Evolutionary conservation across 495 filamentous ascomycete genomes (phyloP), one percentile per base, ranked within the genome.

Genomic region (Penicillium psychrofluorescens): DNA sequence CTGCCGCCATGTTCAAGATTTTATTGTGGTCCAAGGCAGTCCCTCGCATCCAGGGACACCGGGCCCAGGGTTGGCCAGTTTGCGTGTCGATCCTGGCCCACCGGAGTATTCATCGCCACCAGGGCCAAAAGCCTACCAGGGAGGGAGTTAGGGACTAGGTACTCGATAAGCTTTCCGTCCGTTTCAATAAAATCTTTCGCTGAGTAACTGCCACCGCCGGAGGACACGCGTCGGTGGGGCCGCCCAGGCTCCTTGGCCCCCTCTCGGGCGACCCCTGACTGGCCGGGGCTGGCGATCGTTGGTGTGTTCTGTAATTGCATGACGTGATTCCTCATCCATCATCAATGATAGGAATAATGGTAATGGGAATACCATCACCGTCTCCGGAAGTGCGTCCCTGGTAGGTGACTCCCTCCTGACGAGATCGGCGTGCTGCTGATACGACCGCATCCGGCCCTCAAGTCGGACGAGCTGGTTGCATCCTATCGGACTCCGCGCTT

Each of bases 191-290:
- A 22, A 22, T 4, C 22, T 22, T 3, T 22, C 3, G 22, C 22
- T 22, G 22, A 22, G 22, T 22, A 22, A 22, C 15, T 16, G 1
- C 15, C 22, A 22, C 22, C 29, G 31, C 35, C 5, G 16, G 37
- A 29, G 50, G 55, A 59, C 56, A 56, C 56, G 56, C 54, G 56
- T 59, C 50, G 16, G 53, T 59, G 56, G 51, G 36, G 47, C 11
- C 16, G 11, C 28, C 30, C 15, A 31, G 22, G 22, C 22, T 22
- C 22, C 22, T 34, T 46, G 51, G 41, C 41, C 49, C 45, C 44
- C 31, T 32, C 49, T 49, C 49, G 29, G 39, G 34, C 13, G 30
- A 7, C 15, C 28, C 41, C 42, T 59, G 44, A 56, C 38, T 59
- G 53, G 56, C 31, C 37, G 40, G 44, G 12, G 43, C 49, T 49